phyloP scores from a whole-genome alignment of 106 monocot genomes.

The Dioscorea zingiberensis region DNA sequence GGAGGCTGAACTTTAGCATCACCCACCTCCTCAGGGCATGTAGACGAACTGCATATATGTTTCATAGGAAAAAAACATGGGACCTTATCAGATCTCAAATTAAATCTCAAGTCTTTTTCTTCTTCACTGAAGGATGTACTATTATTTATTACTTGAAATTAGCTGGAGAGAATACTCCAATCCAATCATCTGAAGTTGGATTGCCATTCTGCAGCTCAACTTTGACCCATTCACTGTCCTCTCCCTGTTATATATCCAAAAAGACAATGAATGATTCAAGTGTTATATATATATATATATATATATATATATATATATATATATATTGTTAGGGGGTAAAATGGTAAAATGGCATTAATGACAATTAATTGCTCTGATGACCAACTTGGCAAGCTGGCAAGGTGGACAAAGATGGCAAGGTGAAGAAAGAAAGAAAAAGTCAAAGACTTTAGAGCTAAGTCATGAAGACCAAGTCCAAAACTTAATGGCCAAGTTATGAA shows the following conservation, averaged over 20 bases:
- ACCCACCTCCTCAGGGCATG: conserved; percentile 30
- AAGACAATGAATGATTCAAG: not conserved
- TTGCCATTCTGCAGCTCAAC: conserved; percentile 35
- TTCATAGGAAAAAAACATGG: not conserved
- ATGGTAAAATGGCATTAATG: no score
- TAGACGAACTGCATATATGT: conserved; percentile 39
- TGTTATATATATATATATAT: no score
- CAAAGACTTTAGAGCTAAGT: not conserved
- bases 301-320: no score
- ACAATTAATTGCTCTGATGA: no score
- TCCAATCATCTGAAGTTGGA: conserved; percentile 56
- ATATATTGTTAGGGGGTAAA: no score
- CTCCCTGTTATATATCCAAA: conserved; percentile 35
- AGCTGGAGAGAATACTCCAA: conserved; percentile 92
- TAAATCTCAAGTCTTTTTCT: not conserved
- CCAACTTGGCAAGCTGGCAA: no score
- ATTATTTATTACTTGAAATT: conserved; percentile 82
- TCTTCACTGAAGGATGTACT: not conserved
- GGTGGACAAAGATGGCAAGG: no score
- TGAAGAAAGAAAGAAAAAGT: not conserved
- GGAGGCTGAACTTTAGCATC: conserved; percentile 39
- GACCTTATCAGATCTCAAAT: not conserved
- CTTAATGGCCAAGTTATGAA: no score
- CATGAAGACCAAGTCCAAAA: no score
- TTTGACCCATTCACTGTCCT: conserved; percentile 57